Evolutionary conservation across 2,329 filamentous ascomycete genomes (phyloP).

Genomic region (Hypoxylon sp.): DNA sequence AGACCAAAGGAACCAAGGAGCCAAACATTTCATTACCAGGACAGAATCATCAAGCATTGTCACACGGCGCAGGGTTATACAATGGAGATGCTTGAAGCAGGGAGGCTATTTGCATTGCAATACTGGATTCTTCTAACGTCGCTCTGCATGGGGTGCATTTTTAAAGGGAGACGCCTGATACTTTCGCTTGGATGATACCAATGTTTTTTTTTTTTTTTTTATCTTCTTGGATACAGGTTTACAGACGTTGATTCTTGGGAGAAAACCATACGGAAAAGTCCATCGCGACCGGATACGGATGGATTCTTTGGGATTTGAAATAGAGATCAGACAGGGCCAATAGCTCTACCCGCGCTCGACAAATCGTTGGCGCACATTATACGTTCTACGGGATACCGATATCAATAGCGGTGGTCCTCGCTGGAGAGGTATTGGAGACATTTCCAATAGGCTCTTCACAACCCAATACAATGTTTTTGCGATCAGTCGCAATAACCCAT

Average conservation of each 20-base stretch:
- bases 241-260: constrained; percentile 40
- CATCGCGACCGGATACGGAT: constrained; percentile 40
- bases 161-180: constrained; percentile 44
- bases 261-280: constrained; percentile 36
- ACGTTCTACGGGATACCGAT: constrained; percentile 48
- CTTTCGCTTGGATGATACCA: constrained; percentile 54
- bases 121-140: constrained; percentile 45
- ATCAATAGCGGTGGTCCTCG: constrained; percentile 44
- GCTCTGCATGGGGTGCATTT: constrained; percentile 44
- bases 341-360: constrained; percentile 42
- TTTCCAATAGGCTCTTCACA: constrained; percentile 45
- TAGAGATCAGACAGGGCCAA: constrained; percentile 48
- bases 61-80: constrained; percentile 49
- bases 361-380: constrained; percentile 44
- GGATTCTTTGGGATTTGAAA: constrained; percentile 43
- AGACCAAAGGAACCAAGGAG: constrained; percentile 41
- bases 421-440: constrained; percentile 39
- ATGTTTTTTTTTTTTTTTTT: constrained; percentile 37
- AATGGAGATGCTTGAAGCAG: constrained; percentile 38
- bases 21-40: constrained; percentile 38
- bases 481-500: constrained; percentile 40
- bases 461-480: constrained; percentile 48
- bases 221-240: constrained; percentile 37
- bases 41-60: constrained; percentile 47
- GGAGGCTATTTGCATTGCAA: constrained; percentile 39